Evolutionary conservation across 2,329 filamentous ascomycete genomes (phyloP).

Genomic region (Sphaerostilbella broomeana): DNA sequence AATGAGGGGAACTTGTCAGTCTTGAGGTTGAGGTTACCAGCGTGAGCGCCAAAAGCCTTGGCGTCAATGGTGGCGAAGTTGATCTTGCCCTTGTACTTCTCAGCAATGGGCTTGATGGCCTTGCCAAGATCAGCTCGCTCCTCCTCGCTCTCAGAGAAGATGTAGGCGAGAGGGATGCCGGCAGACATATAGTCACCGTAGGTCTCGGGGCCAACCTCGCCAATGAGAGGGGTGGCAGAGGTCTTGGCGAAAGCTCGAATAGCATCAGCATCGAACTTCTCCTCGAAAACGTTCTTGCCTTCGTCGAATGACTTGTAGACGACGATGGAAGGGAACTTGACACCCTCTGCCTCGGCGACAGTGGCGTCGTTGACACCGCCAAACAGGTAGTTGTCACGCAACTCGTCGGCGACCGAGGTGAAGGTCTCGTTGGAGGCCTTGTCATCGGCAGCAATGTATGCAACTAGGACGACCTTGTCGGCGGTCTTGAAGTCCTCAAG

Average conservation of each 20-base stretch:
- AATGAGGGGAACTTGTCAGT: slow-evolving; percentile 93
- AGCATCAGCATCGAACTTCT: slow-evolving; percentile 73
- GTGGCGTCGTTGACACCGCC: slow-evolving; percentile 77
- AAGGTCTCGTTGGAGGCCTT: slow-evolving; percentile 87
- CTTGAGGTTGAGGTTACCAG: slow-evolving; percentile 94
- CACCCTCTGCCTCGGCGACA: slow-evolving; percentile 83
- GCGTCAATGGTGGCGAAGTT: slow-evolving; percentile 99
- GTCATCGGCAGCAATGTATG: slow-evolving; percentile 73
- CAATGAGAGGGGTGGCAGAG: slow-evolving; percentile 80
- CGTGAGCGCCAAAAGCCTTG: slow-evolving; percentile 88
- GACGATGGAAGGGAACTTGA: slow-evolving; percentile 78
- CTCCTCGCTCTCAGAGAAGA: slow-evolving; percentile 88
- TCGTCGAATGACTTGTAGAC: slow-evolving; percentile 96
- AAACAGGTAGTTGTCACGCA: slow-evolving; percentile 90
- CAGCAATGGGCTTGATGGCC: slow-evolving; percentile 75
- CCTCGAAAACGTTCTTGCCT: slow-evolving; percentile 75
- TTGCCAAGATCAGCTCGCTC: slow-evolving; percentile 76
- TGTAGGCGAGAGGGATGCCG: slow-evolving; percentile 90
- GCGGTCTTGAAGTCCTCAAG: slow-evolving; percentile 95
- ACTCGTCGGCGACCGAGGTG: slow-evolving; percentile 61
- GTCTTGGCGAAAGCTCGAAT: slow-evolving; percentile 81
- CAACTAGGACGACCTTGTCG: slow-evolving; percentile 93
- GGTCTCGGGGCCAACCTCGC: slow-evolving; percentile 94
- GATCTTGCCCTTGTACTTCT: slow-evolving; percentile 88
- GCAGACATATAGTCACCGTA: slow-evolving; percentile 92